Evolutionary conservation across 805 yeast species (phyloP), one percentile per base, ranked within the genome.

Genomic region (Grigorovia jiainica): DNA sequence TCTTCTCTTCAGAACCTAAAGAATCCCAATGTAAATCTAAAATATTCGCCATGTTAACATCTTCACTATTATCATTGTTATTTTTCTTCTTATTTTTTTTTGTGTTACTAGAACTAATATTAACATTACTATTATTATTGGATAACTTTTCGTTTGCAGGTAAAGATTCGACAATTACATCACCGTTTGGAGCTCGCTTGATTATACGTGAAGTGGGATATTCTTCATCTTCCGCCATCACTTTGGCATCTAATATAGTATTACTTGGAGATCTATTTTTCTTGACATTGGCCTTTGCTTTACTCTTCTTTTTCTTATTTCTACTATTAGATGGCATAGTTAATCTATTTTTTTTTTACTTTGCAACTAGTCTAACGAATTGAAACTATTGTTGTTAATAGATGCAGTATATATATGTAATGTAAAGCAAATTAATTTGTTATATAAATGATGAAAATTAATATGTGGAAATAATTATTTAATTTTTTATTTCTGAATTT

Each of bases 151-250:
- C 55, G 21, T 43, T 54, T 34, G 47, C 17, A 3, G 44, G 52
- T 39, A 61, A 50, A 27, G 63, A 57, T 51, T 82, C 82, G 19
- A 85, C 87, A 38, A 83, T 73, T 5, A 84, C 82, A 50, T 82
- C 85, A 7, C 94, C 94, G 56, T 83, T 81, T 4, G 79, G 72
- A 3, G 75, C 82, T 50, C 79, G 78, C 49, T 76, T 80, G 36
- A 82, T 77, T 4, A 82, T 78, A 43, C 92, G 61, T 7, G 87
- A 79, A 11, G 74, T 70, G 2, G 92, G 92, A 53, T 82, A 82
- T 13, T 79, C 86, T 29, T 73, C 71, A 32, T 71, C 67, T 11
- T 79, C 76, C 50, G 78, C 68, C 52, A 71, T 72, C 20, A 78
- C 50, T 37, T 76, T 70, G 2, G 75, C 77, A 35, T 71, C 24